Evolutionary conservation across 306 rosid species (phyloP).

Genomic region (Pyrus communis): DNA sequence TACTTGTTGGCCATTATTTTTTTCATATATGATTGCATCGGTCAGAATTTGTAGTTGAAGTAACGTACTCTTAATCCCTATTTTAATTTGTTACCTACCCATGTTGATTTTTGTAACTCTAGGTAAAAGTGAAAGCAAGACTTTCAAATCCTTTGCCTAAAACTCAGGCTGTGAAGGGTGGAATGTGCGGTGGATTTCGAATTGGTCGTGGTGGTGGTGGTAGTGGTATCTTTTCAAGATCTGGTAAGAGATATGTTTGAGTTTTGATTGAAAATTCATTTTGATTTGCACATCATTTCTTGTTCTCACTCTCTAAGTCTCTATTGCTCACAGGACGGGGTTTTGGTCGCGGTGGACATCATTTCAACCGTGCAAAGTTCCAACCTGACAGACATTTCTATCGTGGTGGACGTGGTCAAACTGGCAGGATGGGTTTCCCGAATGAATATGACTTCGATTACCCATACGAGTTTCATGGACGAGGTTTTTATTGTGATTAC

Average conservation of each 20-base stretch:
- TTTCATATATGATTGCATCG: neutral
- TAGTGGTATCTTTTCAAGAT: conserved; percentile 38
- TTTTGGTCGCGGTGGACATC: conserved; percentile 41
- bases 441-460: conserved; percentile 24
- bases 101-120: conserved; percentile 8
- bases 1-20: neutral
- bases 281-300: conserved; percentile 2
- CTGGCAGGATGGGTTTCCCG: conserved; percentile 38
- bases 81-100: neutral
- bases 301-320: neutral
- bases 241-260: conserved; percentile 27
- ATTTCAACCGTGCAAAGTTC: conserved; percentile 33
- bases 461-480: conserved; percentile 39
- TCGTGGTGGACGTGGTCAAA: conserved; percentile 42
- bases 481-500: conserved; percentile 30
- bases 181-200: conserved; percentile 77
- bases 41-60: neutral
- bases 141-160: conserved; percentile 85
- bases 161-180: conserved; percentile 77
- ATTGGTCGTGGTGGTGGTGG: conserved; percentile 49
- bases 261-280: conserved; percentile 3
- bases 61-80: conserved; percentile 1
- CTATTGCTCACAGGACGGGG: conserved; percentile 41
- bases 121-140: conserved; percentile 78
- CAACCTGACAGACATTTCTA: conserved; percentile 35